phyloP scores from a whole-genome alignment of 768 basidiomycete genomes.

The Collybia sp. region DNA sequence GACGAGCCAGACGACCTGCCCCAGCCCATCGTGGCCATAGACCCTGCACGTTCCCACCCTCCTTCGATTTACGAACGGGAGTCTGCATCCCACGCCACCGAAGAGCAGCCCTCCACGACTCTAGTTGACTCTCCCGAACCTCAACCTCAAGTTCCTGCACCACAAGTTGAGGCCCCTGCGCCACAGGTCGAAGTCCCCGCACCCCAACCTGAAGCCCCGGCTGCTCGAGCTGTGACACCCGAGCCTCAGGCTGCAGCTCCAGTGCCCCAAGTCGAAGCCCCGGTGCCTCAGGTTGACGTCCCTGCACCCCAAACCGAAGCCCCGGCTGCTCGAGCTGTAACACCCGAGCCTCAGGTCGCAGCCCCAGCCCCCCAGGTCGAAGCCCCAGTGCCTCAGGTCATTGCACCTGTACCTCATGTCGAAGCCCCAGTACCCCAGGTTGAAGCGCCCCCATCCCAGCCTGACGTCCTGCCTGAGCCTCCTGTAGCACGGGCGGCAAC shows the following conservation, averaged over 20 bases:
- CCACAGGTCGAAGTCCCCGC: background rate
- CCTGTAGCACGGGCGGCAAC: too few relatives aligned
- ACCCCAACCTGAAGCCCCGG: constrained; percentile 1
- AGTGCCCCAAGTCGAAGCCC: constrained; percentile 1
- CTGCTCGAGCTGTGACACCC: too few relatives aligned
- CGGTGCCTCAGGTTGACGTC: background rate
- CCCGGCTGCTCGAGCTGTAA: background rate
- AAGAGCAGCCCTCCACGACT: constrained; percentile 3
- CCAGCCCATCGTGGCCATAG: constrained; percentile 20
- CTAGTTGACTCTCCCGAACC: background rate
- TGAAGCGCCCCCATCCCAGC: too few relatives aligned
- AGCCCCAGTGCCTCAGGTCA: too few relatives aligned
- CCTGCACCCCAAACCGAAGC: background rate
- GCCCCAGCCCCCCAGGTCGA: too few relatives aligned
- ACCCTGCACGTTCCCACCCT: constrained; percentile 20
- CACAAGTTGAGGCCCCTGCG: constrained; percentile 2
- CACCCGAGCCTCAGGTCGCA: background rate
- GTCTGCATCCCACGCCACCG: constrained; percentile 1
- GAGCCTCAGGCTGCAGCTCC: background rate
- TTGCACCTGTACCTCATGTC: too few relatives aligned
- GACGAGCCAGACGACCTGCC: constrained; percentile 45
- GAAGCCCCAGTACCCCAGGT: too few relatives aligned
- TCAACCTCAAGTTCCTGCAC: constrained; percentile 4
- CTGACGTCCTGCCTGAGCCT: too few relatives aligned
- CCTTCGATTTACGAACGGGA: constrained; percentile 12